phyloP scores from a whole-genome alignment of 2,329 filamentous ascomycete species.

The Botrytis cinerea region DNA sequence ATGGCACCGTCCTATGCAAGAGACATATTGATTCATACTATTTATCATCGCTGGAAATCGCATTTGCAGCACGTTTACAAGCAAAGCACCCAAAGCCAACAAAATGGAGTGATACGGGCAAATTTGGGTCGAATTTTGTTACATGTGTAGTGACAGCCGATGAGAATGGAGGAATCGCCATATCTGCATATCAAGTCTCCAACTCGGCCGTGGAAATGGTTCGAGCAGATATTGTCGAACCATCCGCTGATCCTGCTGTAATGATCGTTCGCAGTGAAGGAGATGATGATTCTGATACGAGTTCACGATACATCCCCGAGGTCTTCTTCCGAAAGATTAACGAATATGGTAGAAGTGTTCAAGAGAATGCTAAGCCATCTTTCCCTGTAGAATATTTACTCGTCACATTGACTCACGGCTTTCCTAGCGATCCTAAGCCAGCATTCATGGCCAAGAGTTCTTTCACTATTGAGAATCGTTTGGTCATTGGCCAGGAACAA shows the following conservation, averaged over 20 bases:
- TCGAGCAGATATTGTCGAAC: slow-evolving; percentile 88
- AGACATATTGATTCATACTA: slow-evolving; percentile 91
- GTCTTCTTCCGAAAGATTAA: slow-evolving; percentile 96
- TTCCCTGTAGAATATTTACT: slow-evolving; percentile 97
- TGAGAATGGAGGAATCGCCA: slow-evolving; percentile 80
- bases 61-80: slow-evolving; percentile 85
- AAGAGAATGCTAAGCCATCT: slow-evolving; percentile 93
- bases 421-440: slow-evolving; percentile 78
- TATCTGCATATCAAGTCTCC: slow-evolving; percentile 91
- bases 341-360: slow-evolving; percentile 93
- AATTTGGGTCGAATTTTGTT: slow-evolving; percentile 94
- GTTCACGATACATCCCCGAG: slow-evolving; percentile 89
- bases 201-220: slow-evolving; percentile 98
- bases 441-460: slow-evolving; percentile 65
- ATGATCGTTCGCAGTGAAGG: slow-evolving; percentile 96
- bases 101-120: slow-evolving; percentile 95
- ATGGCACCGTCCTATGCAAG: slow-evolving; percentile 91
- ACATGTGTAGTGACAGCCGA: slow-evolving; percentile 96
- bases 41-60: slow-evolving; percentile 87
- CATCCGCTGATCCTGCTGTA: slow-evolving; percentile 85
- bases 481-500: slow-evolving; percentile 81
- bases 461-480: slow-evolving; percentile 92
- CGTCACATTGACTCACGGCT: slow-evolving; percentile 93
- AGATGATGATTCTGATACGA: slow-evolving; percentile 67
- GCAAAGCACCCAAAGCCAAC: slow-evolving; percentile 84